A percentile compares a stretch with the other conserved stretches of the same genome.
Evolutionary conservation across 2,329 filamentous ascomycete genomes (phyloP).

Genomic region (Fusarium verrucosum): DNA sequence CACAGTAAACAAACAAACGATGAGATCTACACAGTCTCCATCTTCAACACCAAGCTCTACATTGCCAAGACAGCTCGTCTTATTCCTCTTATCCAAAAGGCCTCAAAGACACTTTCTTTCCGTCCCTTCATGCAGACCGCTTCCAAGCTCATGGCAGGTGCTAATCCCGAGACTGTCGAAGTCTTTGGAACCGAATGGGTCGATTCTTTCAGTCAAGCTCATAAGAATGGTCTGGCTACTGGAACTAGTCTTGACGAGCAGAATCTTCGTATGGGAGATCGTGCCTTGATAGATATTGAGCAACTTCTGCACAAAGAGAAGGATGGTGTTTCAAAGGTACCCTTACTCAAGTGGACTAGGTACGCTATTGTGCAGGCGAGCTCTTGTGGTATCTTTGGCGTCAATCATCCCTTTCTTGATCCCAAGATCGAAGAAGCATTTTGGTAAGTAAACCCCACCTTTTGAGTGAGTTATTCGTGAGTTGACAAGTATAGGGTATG

Average conservation of each 20-base stretch:
- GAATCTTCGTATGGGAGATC: conserved; percentile 30
- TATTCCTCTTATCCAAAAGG: conserved; percentile 40
- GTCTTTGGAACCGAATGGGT: conserved; percentile 25
- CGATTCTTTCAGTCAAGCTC: conserved; percentile 21
- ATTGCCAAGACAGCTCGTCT: conserved; percentile 41
- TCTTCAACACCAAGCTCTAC: conserved; percentile 46
- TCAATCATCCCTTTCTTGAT: conserved; percentile 30
- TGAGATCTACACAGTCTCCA: conserved; percentile 44
- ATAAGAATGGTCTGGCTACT: conserved; percentile 13
- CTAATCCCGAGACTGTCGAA: conserved; percentile 2
- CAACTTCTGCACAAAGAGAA: neutral
- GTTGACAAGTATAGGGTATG: conserved; percentile 19
- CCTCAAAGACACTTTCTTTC: conserved; percentile 41
- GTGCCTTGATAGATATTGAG: conserved; percentile 10
- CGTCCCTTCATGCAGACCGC: conserved; percentile 42
- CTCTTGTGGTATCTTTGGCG: conserved; percentile 32
- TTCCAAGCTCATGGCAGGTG: conserved; percentile 23
- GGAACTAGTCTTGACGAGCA: conserved; percentile 27
- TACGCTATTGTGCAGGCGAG: conserved; percentile 33
- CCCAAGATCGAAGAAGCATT: conserved; percentile 24
- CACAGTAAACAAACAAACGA: conserved; percentile 19
- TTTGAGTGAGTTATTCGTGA: neutral
- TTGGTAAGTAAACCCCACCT: conserved; percentile 4
- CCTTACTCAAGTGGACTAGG: conserved; percentile 13
- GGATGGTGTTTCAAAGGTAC: neutral